Evolutionary conservation across 352 stramenopile species (phyloP), one percentile per base, ranked within the genome.

Genomic region (Globisporangium apiculatum): DNA sequence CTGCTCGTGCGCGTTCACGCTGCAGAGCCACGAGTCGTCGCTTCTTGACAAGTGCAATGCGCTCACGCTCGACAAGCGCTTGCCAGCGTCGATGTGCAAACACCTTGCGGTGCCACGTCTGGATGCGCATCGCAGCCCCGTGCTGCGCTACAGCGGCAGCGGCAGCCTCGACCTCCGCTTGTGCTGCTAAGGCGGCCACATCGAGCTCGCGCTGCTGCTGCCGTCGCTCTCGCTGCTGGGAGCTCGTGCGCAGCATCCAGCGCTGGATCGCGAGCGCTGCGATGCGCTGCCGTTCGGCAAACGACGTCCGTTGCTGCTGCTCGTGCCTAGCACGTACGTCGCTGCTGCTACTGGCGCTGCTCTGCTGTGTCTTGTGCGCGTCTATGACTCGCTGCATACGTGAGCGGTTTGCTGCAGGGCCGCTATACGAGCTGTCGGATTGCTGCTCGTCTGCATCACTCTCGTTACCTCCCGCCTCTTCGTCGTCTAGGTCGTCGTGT

Each of bases 201-300:
- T 31, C 24, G 24, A 31, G 24, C 12, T 47, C 45, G 45, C 17
- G 45, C 7, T 10, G 45, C 45, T 35, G 45, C 50, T 40, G 11
- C 24, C 35, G 45, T 14, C 57, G 66, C 35, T 51, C 52, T n/a
- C 53, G 49, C 7, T 67, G 66, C 57, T 60, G 66, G 24, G 70
- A 78, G 47, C 61, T 60, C 8, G 61, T 58, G 9, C 67, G 71
- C 35, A 69, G 38, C n/a, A 73, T 62, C 72, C 75, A 85, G 3
- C 66, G 55, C 37, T 80, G 75, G 46, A 85, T 85, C 7, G 61
- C 67, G 35, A 65, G 57, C 12, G 57, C 42, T 52, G 60, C 53
- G 60, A 52, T 45, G 35, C 67, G 35, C 48, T 59, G 2, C 41
- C 45, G 47, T 67, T 69, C 57, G 58, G 48, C 7, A 35, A 49